phyloP scores from a whole-genome alignment of 305 asterid genomes.

The Euphrasia arctica region DNA sequence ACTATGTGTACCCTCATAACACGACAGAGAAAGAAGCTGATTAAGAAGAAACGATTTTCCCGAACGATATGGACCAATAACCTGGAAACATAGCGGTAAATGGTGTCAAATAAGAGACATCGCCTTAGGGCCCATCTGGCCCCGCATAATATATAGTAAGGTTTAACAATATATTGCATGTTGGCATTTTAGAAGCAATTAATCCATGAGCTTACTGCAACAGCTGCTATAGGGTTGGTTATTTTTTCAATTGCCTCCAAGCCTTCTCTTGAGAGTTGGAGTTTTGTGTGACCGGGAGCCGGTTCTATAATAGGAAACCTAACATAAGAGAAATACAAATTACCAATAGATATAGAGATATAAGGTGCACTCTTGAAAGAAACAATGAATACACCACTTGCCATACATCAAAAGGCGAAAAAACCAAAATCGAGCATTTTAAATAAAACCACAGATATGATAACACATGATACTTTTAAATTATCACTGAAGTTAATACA shows the following conservation, averaged over 20 bases:
- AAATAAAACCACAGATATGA: background rate
- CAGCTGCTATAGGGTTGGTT: conserved; percentile 86
- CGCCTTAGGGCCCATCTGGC: too few species aligned
- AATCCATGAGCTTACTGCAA: conserved; percentile 72
- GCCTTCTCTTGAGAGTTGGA: conserved; percentile 89
- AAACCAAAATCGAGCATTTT: conserved; percentile 1
- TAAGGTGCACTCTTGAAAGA: conserved; percentile 9
- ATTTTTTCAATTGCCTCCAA: conserved; percentile 90
- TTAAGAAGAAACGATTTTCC: conserved; percentile 96
- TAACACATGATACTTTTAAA: conserved; percentile 1
- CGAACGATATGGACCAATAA: conserved; percentile 98
- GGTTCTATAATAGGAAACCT: conserved; percentile 98
- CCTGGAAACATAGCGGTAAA: conserved; percentile 45
- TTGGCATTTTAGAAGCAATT: conserved; percentile 14
- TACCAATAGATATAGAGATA: conserved; percentile 8
- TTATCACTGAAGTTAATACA: background rate
- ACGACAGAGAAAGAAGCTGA: conserved; percentile 95
- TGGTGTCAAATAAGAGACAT: conserved; percentile 13
- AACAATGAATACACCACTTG: conserved; percentile 12
- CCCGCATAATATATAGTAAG: background rate
- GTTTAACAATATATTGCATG: background rate
- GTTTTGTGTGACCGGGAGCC: conserved; percentile 98
- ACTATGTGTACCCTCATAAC: conserved; percentile 72
- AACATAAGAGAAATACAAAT: conserved; percentile 25
- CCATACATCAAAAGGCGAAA: conserved; percentile 5